phyloP scores from a whole-genome alignment of 495 filamentous ascomycete species.

The Cenococcum geophilum region DNA sequence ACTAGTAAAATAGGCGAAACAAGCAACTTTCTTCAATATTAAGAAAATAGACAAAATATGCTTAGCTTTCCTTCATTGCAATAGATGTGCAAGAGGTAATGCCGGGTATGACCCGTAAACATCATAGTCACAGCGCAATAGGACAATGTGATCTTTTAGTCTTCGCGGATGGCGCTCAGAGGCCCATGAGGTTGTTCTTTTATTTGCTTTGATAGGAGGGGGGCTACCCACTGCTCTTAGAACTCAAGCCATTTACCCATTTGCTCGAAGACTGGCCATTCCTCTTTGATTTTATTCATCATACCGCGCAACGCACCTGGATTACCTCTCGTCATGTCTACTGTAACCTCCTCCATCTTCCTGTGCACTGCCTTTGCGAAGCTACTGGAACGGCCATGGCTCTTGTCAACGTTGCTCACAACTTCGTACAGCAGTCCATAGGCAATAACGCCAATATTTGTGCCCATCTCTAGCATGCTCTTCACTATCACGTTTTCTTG shows the following conservation, averaged over 20 bases:
- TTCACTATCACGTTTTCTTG: conserved; percentile 1
- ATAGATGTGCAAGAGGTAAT: no score
- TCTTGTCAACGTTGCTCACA: conserved; percentile 24
- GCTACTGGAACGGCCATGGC: conserved; percentile 33
- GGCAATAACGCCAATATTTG: conserved; percentile 32
- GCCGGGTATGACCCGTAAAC: no score
- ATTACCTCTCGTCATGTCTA: conserved; percentile 13
- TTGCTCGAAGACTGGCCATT: conserved; percentile 11
- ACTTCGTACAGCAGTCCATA: conserved; percentile 34
- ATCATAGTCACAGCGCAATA: no score
- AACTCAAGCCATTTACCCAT: conserved; percentile 21
- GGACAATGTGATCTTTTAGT: no score
- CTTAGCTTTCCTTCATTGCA: no score
- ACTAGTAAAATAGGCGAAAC: no score
- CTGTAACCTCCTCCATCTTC: conserved; percentile 24
- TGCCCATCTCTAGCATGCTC: conserved; percentile 14
- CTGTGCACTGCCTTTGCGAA: conserved; percentile 33
- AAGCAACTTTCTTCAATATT: no score
- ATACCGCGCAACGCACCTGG: neutral
- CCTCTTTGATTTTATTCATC: conserved; percentile 2
- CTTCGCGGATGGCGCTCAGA: no score
- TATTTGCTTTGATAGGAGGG: no score
- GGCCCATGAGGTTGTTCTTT: no score
- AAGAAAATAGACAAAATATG: no score
- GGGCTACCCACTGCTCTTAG: neutral